Percentiles rank a stretch among this genome's conserved stretches.
phyloP scores from a whole-genome alignment of 2,329 filamentous ascomycete genomes.

The Alternaria infectoria region DNA sequence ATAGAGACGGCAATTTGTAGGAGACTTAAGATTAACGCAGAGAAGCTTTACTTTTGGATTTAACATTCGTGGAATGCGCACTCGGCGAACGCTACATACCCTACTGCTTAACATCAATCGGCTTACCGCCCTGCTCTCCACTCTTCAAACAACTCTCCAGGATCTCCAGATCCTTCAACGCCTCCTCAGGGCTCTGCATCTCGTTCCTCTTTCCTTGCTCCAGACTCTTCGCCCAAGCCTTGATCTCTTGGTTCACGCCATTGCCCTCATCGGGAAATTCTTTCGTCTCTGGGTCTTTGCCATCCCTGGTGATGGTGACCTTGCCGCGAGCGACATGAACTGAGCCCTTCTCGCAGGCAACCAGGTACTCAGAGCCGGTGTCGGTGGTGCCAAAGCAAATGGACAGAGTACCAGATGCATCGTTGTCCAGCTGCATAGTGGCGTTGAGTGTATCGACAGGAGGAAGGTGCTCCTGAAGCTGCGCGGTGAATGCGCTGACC shows the following conservation, averaged over 20 bases:
- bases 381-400: constrained; percentile 65
- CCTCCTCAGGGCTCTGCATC: constrained; percentile 64
- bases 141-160: constrained; percentile 51
- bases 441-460: constrained; percentile 72
- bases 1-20: background rate
- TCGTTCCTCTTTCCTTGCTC: constrained; percentile 56
- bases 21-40: accelerated
- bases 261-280: constrained; percentile 57
- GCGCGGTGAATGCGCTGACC: constrained; percentile 62
- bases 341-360: constrained; percentile 65
- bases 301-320: constrained; percentile 34
- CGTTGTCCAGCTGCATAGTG: constrained; percentile 60
- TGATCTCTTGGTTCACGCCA: constrained; percentile 66
- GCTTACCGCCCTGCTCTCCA: constrained; percentile 48
- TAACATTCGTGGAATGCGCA: no score
- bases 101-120: constrained; percentile 29
- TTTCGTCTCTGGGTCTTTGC: constrained; percentile 44
- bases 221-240: constrained; percentile 65
- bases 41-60: background rate
- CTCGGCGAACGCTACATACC: background rate
- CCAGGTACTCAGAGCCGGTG: constrained; percentile 60
- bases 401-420: constrained; percentile 63
- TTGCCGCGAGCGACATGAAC: constrained; percentile 58
- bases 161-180: constrained; percentile 66
- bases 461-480: constrained; percentile 63